These are phyloP conservation scores for Eucalyptus marginata DNA, from an alignment of 345 rosid species.

Conservation along the genomic window DNA sequence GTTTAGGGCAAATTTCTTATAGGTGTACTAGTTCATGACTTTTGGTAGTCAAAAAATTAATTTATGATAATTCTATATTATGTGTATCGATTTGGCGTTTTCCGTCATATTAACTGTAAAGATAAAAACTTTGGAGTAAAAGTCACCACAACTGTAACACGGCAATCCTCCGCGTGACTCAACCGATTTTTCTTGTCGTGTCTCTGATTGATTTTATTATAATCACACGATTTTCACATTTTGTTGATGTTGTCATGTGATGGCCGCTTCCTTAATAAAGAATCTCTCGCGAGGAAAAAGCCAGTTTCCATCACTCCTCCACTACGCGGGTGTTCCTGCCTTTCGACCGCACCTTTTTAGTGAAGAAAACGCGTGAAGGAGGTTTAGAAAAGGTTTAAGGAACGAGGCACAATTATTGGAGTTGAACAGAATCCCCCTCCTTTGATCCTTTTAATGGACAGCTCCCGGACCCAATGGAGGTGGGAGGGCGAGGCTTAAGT, in stretches of 20 bases:
- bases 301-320: background rate
- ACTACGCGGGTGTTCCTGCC: background rate
- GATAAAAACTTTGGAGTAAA: background rate
- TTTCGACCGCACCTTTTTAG: background rate
- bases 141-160: background rate
- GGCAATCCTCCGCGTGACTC: background rate
- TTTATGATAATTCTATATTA: too few species aligned
- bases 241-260: background rate
- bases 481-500: background rate
- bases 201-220: background rate
- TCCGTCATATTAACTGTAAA: too few species aligned
- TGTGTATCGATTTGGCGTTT: rapidly evolving
- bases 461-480: background rate
- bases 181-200: background rate
- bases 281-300: background rate
- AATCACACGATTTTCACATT: background rate
- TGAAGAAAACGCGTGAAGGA: background rate
- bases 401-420: background rate
- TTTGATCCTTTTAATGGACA: background rate
- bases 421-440: background rate
- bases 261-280: background rate
- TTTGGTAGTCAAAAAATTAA: too few species aligned
- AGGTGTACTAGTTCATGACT: rapidly evolving
- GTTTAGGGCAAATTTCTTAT: too few species aligned
- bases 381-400: background rate